Base-by-base conservation (phyloP, 768 basidiomycete genomes). In the Collybiopsis confluens region DNA sequence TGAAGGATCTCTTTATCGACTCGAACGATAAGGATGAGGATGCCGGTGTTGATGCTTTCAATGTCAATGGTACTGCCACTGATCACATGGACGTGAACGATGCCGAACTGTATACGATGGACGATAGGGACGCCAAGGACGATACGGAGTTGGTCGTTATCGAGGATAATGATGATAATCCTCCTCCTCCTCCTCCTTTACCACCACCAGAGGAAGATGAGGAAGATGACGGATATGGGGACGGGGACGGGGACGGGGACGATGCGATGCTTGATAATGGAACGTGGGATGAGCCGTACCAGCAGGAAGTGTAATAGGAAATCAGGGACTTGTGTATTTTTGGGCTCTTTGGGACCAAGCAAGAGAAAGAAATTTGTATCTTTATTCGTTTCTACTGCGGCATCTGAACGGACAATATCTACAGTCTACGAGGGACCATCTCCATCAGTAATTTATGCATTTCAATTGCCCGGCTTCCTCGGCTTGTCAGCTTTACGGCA, bases 1-100 rank as follows among this genome's bases (percentile, higher is more conserved):
- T 95, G 50, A 87, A 89, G 59, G 81, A 82, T 53, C 77, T 96
- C 10, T 91, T 95, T 65, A 72, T 79, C 26, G 81, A 82, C 13
- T 61, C 53, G 69, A 66, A 42, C 35, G 36, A 26, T 13, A n/a
- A 53, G 16, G 26, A 42, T 2, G 56, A 44, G 16, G 23, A 35
- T 21, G 36, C 18, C 4, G 49, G 43, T 7, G 52, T 30, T 9
- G 20, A 26, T 51, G 13, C 30, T 5, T 6, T 13, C 13, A 21
- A 8, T 20, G 8, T 20, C 21, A 21, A 23, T 26, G 8, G 21
- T 16, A 20, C 21, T 27, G 13, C 10, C 16, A 24, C 28, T 41
- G 16, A 16, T 20, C 15, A 26, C 51, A 47, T 26, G 42, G 56
- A 41, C 55, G 59, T 16, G 35, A 20, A 20, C 16, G 47, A 48